Evolutionary conservation across 768 basidiomycete genomes (phyloP), one percentile per base, ranked within the genome.

Genomic region (Pulveroboletus sp.): DNA sequence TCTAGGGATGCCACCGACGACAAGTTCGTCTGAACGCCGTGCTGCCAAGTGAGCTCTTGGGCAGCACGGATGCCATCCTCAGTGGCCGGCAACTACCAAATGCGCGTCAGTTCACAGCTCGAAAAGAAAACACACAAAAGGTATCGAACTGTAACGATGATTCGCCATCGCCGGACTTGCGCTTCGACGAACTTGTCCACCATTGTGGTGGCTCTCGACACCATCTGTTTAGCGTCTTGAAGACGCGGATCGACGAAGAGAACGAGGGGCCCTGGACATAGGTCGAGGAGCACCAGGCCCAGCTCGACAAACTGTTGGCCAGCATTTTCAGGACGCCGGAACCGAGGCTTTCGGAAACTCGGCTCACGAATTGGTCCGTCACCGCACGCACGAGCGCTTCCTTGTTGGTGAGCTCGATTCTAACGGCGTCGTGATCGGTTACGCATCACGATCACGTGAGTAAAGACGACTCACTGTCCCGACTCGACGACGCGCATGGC

Each of bases 21-120:
- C 32, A 85, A 62, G 60, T 82, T 79, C 19, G 76, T 76, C 19
- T 72, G 66, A 26, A 83, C 75, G n/a, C 61, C 59, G 41, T 75
- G 56, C 38, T 58, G 57, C 19, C 62, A 53, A 30, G 68, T 63
- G 11, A 83, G 72, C 43, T 60, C 55, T 22, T 59, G 63, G 0
- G 80, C 74, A 6, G 82, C 82, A 22, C 50, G 45, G 12, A 83
- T 70, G 14, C 83, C 83, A 24, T 68, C 68, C 30, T 76, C 72
- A 1, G 82, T 83, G 6, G 82, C 81, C 26, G 82, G 79, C 32
- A 85, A 73, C 82, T 83, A 27, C 6, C 17, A 13, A 31, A 37
- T 11, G 20, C 17, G 40, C 7, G 19, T 53, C 0, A 50, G 38
- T 38, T 40, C 26, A 19, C 16, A 17, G 32, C 6, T 8, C 16